Conservation (phyloP, 148 eudicot species). For the Rhododendron kiyosumense region DNA sequence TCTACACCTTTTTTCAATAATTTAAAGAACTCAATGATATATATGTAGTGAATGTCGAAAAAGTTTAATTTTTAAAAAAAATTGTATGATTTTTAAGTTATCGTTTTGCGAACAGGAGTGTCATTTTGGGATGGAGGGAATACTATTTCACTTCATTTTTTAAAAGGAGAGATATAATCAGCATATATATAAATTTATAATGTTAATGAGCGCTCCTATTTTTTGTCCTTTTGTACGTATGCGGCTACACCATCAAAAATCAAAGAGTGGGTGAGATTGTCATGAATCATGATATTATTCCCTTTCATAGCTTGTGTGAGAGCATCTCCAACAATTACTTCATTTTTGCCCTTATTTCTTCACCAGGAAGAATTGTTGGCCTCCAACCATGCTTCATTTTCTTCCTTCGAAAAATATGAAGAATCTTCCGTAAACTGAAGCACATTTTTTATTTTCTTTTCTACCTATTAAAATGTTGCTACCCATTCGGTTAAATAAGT, state of each 20-base stretch:
- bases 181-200: no score
- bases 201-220: no score
- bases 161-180: neutral
- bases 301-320: neutral
- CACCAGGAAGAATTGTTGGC: neutral
- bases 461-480: no score
- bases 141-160: neutral
- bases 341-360: neutral
- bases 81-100: no score
- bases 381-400: neutral
- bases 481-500: no score
- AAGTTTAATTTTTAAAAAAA: no score
- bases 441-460: neutral
- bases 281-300: neutral
- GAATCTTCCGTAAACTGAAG: neutral
- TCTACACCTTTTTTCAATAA: no score
- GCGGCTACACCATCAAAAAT: neutral
- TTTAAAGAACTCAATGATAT: no score
- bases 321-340: neutral
- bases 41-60: no score
- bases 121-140: no score
- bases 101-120: no score
- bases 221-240: no score
- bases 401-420: neutral
- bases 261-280: neutral